phyloP scores from a whole-genome alignment of 2,329 filamentous ascomycete species.

The Thermothelomyces thermophilus region DNA sequence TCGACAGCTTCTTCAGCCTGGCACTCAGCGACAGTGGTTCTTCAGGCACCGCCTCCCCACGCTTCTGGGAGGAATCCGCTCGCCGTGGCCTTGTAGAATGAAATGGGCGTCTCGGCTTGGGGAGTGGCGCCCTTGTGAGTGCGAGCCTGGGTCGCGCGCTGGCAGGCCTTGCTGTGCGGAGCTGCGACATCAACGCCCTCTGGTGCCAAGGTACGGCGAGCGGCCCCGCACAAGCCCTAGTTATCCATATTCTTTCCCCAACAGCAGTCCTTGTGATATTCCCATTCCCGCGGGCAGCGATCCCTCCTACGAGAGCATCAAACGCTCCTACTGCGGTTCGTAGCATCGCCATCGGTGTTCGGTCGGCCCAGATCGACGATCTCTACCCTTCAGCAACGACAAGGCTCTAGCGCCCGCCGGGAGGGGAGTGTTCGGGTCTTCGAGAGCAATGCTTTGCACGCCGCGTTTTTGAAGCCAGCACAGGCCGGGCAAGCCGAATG shows the following conservation, averaged over 20 bases:
- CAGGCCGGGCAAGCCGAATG: too few species aligned
- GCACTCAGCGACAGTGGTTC: constrained; percentile 53
- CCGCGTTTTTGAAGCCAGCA: too few species aligned
- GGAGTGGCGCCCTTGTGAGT: constrained; percentile 8
- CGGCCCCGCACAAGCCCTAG: constrained; percentile 1
- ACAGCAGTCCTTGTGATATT: constrained; percentile 4
- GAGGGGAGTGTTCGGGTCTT: neutral
- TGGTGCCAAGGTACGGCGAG: constrained; percentile 11
- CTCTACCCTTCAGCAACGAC: neutral
- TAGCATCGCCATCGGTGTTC: constrained; percentile 14
- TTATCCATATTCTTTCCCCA: constrained; percentile 8
- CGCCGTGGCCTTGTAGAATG: constrained; percentile 26
- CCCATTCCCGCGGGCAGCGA: constrained; percentile 1
- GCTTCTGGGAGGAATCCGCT: constrained; percentile 11
- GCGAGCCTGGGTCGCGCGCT: constrained; percentile 3
- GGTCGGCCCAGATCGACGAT: neutral
- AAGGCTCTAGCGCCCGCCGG: neutral
- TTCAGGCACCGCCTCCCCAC: constrained; percentile 13
- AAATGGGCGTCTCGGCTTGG: constrained; percentile 24
- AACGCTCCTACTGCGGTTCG: constrained; percentile 18
- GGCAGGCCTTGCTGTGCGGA: constrained; percentile 11
- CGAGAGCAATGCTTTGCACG: neutral
- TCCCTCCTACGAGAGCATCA: constrained; percentile 16
- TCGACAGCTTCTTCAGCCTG: constrained; percentile 73
- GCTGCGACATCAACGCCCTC: constrained; percentile 17